Base-by-base conservation (phyloP, 352 stramenopile genomes). In the Pelagophyceae sp. region DNA sequence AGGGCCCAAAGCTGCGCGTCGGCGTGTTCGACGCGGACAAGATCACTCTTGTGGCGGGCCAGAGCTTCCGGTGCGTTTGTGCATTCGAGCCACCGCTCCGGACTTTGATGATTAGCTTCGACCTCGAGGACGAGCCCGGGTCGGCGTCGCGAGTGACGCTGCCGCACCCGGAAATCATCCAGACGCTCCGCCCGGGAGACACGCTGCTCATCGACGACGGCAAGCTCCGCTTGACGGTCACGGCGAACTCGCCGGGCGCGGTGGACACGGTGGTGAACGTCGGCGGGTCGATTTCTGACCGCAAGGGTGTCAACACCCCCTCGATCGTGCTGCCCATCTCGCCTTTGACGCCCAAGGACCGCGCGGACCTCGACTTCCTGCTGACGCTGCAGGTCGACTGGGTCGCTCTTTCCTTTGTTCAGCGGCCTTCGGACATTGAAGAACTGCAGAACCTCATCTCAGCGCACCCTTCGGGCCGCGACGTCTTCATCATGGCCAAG, bases 341-440 rank as follows among this genome's bases (percentile, higher is more conserved):
- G 81, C 81, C 88, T 38, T 79, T 94, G 38, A 94, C 90, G 50
- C 82, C 87, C 19, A 94, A 94, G 81, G 90, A 92, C 83, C 81
- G 86, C 38, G 86, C 80, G 72, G 89, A 94, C 83, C 83, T 94
- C 51, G 87, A 98, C 82, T 98, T 98, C 82, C 96, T 93, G 37
- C 84, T 99, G 31, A 85, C 91, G 75, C 92, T 98, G 78, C 91
- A 91, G 75, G 90, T 99, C 31, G 96, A 99, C 88, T 98, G 96
- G 87, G 93, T 99, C 60, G 92, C 96, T 0, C 90, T 97, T 0
- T 98, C 94, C 54, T 99, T 99, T 82, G 95, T 99, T 54, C 94
- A 97, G 79, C 95, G 91, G 65, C 93, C 91, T 25, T 85, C 90
- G 72, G 95, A 99, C 80, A 97, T 99, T 81, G 90, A 94, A 72